phyloP scores from a whole-genome alignment of 2,329 filamentous ascomycete species.

The Septoria linicola region DNA sequence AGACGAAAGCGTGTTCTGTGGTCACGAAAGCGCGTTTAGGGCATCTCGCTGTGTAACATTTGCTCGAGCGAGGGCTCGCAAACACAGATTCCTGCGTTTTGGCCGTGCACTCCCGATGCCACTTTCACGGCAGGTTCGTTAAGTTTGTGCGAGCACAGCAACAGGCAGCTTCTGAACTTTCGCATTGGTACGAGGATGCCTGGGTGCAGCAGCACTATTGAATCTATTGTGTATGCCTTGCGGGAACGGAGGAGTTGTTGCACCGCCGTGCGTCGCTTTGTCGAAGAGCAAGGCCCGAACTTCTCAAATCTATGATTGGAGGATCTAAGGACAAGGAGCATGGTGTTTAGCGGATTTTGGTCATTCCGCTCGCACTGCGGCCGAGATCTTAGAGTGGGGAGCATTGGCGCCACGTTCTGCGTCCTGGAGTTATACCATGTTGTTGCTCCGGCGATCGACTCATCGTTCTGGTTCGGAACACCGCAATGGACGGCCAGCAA shows the following conservation, averaged over 20 bases:
- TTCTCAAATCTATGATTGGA: constrained; percentile 1
- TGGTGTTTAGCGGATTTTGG: constrained; percentile 6
- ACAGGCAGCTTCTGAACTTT: constrained; percentile 1
- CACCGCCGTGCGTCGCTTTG: neutral
- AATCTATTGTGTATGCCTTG: neutral
- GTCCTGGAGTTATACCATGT: neutral
- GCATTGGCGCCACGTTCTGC: constrained; percentile 7
- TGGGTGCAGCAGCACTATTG: neutral
- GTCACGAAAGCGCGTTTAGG: neutral
- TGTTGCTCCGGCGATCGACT: constrained; percentile 8
- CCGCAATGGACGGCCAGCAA: neutral
- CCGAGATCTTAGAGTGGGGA: neutral
- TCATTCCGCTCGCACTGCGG: constrained; percentile 2
- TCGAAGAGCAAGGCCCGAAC: neutral
- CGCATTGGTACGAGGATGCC: neutral
- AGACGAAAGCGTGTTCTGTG: neutral
- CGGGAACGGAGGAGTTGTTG: neutral
- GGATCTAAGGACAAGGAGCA: neutral
- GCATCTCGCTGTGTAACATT: neutral
- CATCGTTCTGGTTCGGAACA: neutral
- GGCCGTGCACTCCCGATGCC: neutral
- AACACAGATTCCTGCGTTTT: neutral
- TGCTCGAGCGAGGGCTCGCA: too few species aligned
- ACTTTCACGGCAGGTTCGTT: too few species aligned
- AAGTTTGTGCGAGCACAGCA: too few species aligned